Conservation (phyloP, 2,329 filamentous ascomycete genomes). For the Aspergillus uvarum region DNA sequence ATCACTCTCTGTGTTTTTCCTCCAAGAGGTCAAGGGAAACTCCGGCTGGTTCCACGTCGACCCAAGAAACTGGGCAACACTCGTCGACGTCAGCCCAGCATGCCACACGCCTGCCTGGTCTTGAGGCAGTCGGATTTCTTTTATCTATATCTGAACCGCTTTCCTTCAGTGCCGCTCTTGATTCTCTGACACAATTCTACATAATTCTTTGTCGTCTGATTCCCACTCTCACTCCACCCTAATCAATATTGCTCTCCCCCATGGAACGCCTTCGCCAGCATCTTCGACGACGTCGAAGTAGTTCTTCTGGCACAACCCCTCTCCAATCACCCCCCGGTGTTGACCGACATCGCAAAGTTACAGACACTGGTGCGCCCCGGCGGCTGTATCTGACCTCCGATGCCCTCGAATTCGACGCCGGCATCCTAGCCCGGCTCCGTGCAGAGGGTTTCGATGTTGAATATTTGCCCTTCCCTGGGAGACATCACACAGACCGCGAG, state of each 20-base stretch:
- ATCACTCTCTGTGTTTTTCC: neutral
- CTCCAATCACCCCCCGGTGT: slow-evolving; percentile 6
- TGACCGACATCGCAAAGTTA: slow-evolving; percentile 13
- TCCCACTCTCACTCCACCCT: neutral
- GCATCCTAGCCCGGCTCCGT: slow-evolving; percentile 53
- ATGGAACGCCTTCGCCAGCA: slow-evolving; percentile 20
- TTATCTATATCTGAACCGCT: neutral
- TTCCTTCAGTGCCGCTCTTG: neutral
- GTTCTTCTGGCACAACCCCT: slow-evolving; percentile 5
- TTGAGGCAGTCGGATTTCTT: neutral
- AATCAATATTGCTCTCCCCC: neutral
- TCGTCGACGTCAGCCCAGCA: slow-evolving; percentile 25
- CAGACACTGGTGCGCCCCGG: slow-evolving; percentile 12
- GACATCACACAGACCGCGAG: slow-evolving; percentile 31
- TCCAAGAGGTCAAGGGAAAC: neutral
- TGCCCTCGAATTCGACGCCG: slow-evolving; percentile 50
- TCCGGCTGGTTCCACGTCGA: slow-evolving; percentile 9
- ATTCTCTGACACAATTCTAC: neutral
- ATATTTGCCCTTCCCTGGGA: slow-evolving; percentile 50
- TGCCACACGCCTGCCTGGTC: neutral
- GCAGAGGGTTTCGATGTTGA: slow-evolving; percentile 59
- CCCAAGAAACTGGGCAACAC: slow-evolving; percentile 12
- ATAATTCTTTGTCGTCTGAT: neutral
- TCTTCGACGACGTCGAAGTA: slow-evolving; percentile 18
- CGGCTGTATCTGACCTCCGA: slow-evolving; percentile 34